These are phyloP conservation scores for Paulinella micropora DNA, from an alignment of 78 protist species.

Conservation along the genomic window DNA sequence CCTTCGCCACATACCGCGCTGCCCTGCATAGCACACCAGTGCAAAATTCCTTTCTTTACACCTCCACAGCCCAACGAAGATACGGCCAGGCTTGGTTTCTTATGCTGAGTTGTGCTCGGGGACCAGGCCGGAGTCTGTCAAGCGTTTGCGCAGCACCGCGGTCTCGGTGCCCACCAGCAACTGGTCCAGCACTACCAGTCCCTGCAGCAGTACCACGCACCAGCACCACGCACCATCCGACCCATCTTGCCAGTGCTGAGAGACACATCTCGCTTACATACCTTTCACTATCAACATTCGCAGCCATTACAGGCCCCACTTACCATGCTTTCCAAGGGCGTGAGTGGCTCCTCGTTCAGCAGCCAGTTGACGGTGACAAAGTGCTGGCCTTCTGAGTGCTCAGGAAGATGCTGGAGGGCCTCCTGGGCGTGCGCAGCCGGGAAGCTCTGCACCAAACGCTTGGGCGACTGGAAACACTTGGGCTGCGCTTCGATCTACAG, in stretches of 20 bases:
- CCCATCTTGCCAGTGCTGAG: background rate
- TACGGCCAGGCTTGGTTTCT: too few species aligned
- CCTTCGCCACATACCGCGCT: slow-evolving; percentile 9
- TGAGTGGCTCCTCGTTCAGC: slow-evolving; percentile 12
- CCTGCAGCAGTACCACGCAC: background rate
- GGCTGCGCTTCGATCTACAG: background rate
- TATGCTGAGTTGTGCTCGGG: too few species aligned
- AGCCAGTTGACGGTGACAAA: slow-evolving; percentile 30
- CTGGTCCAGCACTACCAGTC: slow-evolving; percentile 17
- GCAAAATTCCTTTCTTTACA: too few species aligned
- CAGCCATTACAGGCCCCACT: too few species aligned
- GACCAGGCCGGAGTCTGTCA: background rate
- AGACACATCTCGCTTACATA: background rate
- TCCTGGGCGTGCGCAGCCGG: background rate
- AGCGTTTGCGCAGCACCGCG: slow-evolving; percentile 9
- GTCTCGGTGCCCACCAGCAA: slow-evolving; percentile 32
- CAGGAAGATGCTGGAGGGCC: too few species aligned
- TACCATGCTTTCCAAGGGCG: background rate
- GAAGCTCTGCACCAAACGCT: background rate
- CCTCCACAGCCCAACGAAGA: too few species aligned
- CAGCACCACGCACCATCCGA: background rate
- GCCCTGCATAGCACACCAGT: too few species aligned
- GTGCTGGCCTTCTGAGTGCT: background rate
- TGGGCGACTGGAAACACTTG: background rate
- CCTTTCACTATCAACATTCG: too few species aligned